Conservation (phyloP, 306 rosid genomes). For the Cicer cuneatum region DNA sequence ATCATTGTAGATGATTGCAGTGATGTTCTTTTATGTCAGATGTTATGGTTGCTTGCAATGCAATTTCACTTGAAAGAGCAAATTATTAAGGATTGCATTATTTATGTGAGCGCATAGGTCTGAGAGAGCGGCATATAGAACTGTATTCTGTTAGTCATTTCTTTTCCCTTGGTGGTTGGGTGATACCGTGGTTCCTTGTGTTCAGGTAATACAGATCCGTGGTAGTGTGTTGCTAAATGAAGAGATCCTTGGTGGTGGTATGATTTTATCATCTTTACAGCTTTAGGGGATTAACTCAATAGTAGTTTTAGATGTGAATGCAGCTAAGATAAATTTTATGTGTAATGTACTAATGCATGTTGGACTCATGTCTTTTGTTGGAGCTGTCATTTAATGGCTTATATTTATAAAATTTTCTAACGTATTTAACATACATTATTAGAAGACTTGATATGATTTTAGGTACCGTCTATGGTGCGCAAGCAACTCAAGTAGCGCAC, state of each 20-base stretch:
- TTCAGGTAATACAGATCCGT: not conserved
- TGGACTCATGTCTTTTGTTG: not conserved
- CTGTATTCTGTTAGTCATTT: constrained; percentile 21
- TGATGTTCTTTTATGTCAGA: constrained; percentile 20
- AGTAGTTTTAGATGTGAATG: not conserved
- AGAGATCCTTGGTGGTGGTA: not conserved
- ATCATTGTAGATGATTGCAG: constrained; percentile 46
- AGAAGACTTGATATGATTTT: not conserved
- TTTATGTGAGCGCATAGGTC: not conserved
- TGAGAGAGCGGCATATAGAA: not conserved
- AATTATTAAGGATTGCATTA: constrained; percentile 4
- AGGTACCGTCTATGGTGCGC: too few species aligned
- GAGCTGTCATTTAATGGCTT: not conserved
- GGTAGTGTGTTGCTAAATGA: not conserved
- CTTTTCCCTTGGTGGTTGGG: constrained; percentile 23
- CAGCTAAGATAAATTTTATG: not conserved
- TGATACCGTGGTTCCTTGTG: not conserved
- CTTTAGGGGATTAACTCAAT: not conserved
- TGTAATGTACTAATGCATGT: constrained; percentile 1
- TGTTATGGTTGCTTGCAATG: constrained; percentile 20
- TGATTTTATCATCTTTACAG: not conserved
- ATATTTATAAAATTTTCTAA: not conserved
- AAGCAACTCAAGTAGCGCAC: too few species aligned
- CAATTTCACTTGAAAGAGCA: constrained; percentile 17
- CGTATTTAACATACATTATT: not conserved